Conservation (phyloP, 176 grass and related monocot species). For the Microstegium vimineum region DNA sequence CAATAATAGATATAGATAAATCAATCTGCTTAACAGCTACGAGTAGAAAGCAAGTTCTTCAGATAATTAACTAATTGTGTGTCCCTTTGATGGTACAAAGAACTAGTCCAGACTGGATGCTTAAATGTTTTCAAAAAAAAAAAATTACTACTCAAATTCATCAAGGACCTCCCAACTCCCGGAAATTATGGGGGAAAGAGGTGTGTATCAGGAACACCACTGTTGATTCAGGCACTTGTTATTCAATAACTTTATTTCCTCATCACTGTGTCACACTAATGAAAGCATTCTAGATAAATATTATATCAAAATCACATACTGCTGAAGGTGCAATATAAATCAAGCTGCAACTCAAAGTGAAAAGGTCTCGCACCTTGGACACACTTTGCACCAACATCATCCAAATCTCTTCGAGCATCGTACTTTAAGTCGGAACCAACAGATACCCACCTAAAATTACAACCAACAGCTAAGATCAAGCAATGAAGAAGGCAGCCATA, state of each 20-base stretch:
- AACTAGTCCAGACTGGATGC: neutral
- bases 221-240: neutral
- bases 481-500: neutral
- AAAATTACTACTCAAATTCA: neutral
- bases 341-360: neutral
- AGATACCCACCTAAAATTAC: slow-evolving; percentile 80
- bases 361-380: slow-evolving; percentile 62
- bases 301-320: neutral
- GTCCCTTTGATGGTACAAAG: neutral
- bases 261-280: neutral
- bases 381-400: slow-evolving; percentile 91
- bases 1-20: slow-evolving; percentile 8
- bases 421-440: slow-evolving; percentile 96
- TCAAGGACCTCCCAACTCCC: neutral
- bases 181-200: neutral
- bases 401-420: slow-evolving; percentile 95
- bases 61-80: neutral
- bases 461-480: slow-evolving; percentile 21
- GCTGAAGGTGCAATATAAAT: slow-evolving; percentile 22
- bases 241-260: slow-evolving; percentile 7
- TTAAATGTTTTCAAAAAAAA: neutral
- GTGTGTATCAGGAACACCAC: neutral
- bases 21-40: slow-evolving; percentile 24
- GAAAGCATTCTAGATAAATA: slow-evolving; percentile 12
- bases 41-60: neutral